A percentile compares a stretch with the other conserved stretches of the same genome.
Conservation (phyloP, 2,329 filamentous ascomycete species). For the Bimuria novae-zelandiae region DNA sequence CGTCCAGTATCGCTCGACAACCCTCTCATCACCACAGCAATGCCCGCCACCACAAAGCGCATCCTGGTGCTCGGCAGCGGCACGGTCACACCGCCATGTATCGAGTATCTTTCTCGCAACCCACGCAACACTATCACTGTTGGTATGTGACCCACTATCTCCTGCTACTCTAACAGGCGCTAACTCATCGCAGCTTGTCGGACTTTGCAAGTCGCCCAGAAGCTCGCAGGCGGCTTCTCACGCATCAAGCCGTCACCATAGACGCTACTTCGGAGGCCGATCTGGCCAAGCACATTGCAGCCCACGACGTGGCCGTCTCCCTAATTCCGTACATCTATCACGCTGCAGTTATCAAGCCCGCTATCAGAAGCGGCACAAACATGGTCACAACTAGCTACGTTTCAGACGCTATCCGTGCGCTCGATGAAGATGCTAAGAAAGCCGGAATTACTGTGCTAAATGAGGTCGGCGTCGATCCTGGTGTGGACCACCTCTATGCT, state of each 20-base stretch:
- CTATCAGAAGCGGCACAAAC: conserved; percentile 11
- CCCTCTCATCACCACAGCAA: too few relatives aligned
- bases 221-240: not conserved
- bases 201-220: not conserved
- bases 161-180: not conserved
- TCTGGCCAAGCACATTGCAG: conserved; percentile 14
- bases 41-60: too few relatives aligned
- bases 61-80: conserved; percentile 18
- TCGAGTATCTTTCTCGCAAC: conserved; percentile 17
- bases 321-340: conserved; percentile 18
- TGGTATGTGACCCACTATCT: conserved; percentile 9
- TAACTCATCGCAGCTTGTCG: not conserved
- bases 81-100: conserved; percentile 16
- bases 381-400: conserved; percentile 19
- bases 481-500: conserved; percentile 49
- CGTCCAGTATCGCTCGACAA: too few relatives aligned
- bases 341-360: conserved; percentile 14
- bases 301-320: conserved; percentile 15
- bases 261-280: conserved; percentile 9
- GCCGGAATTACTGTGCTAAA: conserved; percentile 32
- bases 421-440: conserved; percentile 48
- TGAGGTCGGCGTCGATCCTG: conserved; percentile 24
- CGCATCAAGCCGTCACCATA: conserved; percentile 10
- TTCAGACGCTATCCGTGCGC: conserved; percentile 15
- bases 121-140: conserved; percentile 15